These are phyloP conservation scores for Alternaria conjuncta DNA, from an alignment of 2,329 filamentous ascomycete genomes.

Conservation along the genomic window DNA sequence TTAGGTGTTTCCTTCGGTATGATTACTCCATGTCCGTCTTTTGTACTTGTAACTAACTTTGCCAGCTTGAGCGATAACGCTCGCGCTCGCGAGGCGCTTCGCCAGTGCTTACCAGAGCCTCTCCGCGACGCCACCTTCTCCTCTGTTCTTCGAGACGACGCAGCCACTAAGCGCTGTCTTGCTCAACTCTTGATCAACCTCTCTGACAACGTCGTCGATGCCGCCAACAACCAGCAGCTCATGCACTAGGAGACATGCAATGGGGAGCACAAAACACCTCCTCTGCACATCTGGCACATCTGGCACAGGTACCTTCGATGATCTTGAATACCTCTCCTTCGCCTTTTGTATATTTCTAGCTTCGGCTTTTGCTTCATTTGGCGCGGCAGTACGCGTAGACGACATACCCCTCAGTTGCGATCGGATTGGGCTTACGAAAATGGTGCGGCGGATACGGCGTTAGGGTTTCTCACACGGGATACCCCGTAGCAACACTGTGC, in stretches of 20 bases:
- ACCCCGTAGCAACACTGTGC: slow-evolving; percentile 33
- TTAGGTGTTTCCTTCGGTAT: slow-evolving; percentile 93
- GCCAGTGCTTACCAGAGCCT: slow-evolving; percentile 96
- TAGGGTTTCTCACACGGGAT: slow-evolving; percentile 35
- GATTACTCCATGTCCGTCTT: slow-evolving; percentile 36
- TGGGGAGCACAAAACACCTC: not conserved
- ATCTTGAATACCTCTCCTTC: slow-evolving; percentile 9
- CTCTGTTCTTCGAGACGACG: slow-evolving; percentile 93
- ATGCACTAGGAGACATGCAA: slow-evolving; percentile 35
- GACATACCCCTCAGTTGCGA: slow-evolving; percentile 28
- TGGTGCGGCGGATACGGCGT: slow-evolving; percentile 31
- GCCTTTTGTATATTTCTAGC: slow-evolving; percentile 31
- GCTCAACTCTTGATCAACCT: slow-evolving; percentile 97
- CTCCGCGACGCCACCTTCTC: slow-evolving; percentile 98
- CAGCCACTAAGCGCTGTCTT: slow-evolving; percentile 95
- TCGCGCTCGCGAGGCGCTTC: slow-evolving; percentile 88
- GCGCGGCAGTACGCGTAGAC: slow-evolving; percentile 24
- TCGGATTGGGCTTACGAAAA: slow-evolving; percentile 24
- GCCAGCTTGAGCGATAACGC: slow-evolving; percentile 93
- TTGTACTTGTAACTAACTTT: slow-evolving; percentile 20
- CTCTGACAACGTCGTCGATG: slow-evolving; percentile 79
- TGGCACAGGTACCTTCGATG: slow-evolving; percentile 7
- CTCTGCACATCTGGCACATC: not conserved
- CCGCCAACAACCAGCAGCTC: slow-evolving; percentile 45
- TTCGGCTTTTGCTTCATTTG: slow-evolving; percentile 33